phyloP scores from a whole-genome alignment of 2,329 filamentous ascomycete genomes.

The Thielaviopsis musarum region DNA sequence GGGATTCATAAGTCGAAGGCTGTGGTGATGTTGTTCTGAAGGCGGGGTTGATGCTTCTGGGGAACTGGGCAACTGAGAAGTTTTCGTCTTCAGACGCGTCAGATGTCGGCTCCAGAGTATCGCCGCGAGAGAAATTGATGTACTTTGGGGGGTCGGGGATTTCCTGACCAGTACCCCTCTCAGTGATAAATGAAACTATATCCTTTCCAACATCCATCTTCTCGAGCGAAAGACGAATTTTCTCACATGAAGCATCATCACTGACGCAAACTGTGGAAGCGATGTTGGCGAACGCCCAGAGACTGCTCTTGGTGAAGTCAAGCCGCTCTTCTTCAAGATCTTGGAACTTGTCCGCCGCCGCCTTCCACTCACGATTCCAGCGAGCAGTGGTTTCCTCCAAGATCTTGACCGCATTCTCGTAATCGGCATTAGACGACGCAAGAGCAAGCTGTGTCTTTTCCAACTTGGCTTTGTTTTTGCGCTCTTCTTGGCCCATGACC shows the following conservation, averaged over 20 bases:
- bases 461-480: constrained; percentile 95
- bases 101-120: constrained; percentile 63
- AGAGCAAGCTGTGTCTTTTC: constrained; percentile 98
- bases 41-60: constrained; percentile 83
- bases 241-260: constrained; percentile 92
- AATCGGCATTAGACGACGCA: constrained; percentile 78
- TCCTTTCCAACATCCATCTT: constrained; percentile 96
- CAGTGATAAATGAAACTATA: constrained; percentile 74
- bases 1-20: constrained; percentile 81
- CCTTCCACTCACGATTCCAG: constrained; percentile 98
- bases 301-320: constrained; percentile 92
- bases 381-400: constrained; percentile 87
- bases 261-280: constrained; percentile 95
- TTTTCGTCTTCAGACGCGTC: constrained; percentile 72
- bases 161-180: constrained; percentile 83
- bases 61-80: constrained; percentile 93
- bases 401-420: constrained; percentile 81
- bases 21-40: constrained; percentile 94
- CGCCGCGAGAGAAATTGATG: constrained; percentile 94
- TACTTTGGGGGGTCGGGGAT: constrained; percentile 95
- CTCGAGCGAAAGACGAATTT: constrained; percentile 82
- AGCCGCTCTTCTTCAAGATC: constrained; percentile 93
- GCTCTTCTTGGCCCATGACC: constrained; percentile 99
- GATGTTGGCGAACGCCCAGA: constrained; percentile 97
- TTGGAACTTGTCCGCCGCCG: constrained; percentile 96